These are phyloP conservation scores for Cryptosporidium bovis DNA, from an alignment of 169 alveolate species.

Conservation along the genomic window DNA sequence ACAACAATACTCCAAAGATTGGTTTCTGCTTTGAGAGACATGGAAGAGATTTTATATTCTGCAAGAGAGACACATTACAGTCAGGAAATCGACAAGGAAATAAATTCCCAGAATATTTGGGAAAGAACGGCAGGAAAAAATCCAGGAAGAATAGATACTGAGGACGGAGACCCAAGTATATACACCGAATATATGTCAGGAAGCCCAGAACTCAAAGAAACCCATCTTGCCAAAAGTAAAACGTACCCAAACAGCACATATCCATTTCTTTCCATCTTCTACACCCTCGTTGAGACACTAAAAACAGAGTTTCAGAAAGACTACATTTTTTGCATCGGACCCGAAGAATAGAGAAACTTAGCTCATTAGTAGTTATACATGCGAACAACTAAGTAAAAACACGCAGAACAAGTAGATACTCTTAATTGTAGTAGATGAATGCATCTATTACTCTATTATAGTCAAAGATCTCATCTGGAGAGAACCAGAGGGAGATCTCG, in stretches of 20 bases:
- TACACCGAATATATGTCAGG: not conserved
- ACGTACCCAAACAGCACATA: conserved; percentile 26
- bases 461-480: conserved; percentile 18
- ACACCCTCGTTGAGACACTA: conserved; percentile 40
- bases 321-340: conserved; percentile 42
- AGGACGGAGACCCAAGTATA: too few relatives aligned
- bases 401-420: too few relatives aligned
- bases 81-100: not conserved
- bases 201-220: not conserved
- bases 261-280: conserved; percentile 48
- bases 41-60: conserved; percentile 34
- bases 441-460: conserved; percentile 49
- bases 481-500: conserved; percentile 58
- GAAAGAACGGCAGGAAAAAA: too few relatives aligned
- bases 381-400: not conserved
- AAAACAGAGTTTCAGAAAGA: conserved; percentile 34
- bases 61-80: not conserved
- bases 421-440: conserved; percentile 21
- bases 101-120: not conserved
- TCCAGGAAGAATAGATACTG: too few relatives aligned
- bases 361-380: not conserved
- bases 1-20: conserved; percentile 21
- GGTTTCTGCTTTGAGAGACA: conserved; percentile 3
- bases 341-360: not conserved
- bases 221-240: not conserved